These are phyloP conservation scores for Serendipita sp. DNA, from an alignment of 768 basidiomycete genomes.

Conservation along the genomic window DNA sequence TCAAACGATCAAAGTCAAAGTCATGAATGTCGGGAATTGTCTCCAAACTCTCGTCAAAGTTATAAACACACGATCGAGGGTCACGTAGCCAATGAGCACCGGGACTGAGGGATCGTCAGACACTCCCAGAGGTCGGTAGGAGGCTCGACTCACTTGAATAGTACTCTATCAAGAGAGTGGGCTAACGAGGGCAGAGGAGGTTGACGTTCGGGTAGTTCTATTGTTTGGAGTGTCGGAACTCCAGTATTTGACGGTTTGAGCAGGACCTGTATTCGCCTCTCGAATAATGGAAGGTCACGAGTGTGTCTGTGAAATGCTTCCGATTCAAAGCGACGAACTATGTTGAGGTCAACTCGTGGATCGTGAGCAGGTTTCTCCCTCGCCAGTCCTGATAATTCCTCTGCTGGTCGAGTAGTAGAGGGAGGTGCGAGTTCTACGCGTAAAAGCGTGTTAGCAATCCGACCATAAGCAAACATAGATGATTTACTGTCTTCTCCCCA, in stretches of 20 bases:
- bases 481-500: not conserved
- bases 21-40: slow-evolving; percentile 58
- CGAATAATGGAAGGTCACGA: not conserved
- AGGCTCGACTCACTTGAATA: slow-evolving; percentile 48
- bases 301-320: not conserved
- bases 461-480: not conserved
- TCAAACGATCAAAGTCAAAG: slow-evolving; percentile 70
- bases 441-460: not conserved
- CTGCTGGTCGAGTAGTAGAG: not conserved
- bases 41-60: slow-evolving; percentile 60
- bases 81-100: slow-evolving; percentile 84
- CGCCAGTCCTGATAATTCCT: not conserved
- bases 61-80: slow-evolving; percentile 70
- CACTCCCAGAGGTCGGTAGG: not conserved
- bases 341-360: not conserved
- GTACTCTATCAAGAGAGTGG: slow-evolving; percentile 49
- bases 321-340: not conserved
- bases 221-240: not conserved
- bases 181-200: slow-evolving; percentile 46
- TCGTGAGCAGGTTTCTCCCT: not conserved
- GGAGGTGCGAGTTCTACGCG: not conserved
- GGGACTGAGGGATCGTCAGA: slow-evolving; percentile 33
- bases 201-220: slow-evolving; percentile 28
- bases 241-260: not conserved
- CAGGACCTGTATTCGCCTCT: not conserved